These are phyloP conservation scores for Carex myosuroides DNA, from an alignment of 176 grass and related monocot genomes.

Conservation along the genomic window DNA sequence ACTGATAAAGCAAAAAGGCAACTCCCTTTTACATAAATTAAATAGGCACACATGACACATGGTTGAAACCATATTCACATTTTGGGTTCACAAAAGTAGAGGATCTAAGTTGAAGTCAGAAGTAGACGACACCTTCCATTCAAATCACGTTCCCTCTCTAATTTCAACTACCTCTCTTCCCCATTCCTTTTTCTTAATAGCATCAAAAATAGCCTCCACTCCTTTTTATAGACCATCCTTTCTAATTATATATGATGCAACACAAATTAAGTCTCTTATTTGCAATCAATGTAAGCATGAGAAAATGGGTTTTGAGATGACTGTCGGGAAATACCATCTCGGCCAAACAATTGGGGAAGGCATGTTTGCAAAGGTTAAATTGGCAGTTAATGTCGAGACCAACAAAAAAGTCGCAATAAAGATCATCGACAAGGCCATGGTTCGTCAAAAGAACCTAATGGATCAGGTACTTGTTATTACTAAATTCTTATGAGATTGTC, in stretches of 20 bases:
- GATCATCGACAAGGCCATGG: conserved; percentile 52
- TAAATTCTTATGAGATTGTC: neutral
- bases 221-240: neutral
- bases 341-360: conserved; percentile 62
- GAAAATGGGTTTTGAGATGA: conserved; percentile 31
- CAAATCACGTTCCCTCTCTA: conserved; percentile 31
- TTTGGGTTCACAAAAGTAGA: conserved; percentile 25
- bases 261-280: neutral
- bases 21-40: neutral
- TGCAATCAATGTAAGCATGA: neutral
- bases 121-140: conserved; percentile 33
- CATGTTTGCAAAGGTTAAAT: conserved; percentile 62
- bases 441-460: conserved; percentile 52
- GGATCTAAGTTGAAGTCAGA: neutral
- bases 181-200: neutral
- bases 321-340: conserved; percentile 48
- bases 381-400: conserved; percentile 39
- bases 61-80: neutral
- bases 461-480: conserved; percentile 32
- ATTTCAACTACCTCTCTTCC: conserved; percentile 33
- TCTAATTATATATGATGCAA: conserved; percentile 9
- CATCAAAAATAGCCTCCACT: neutral
- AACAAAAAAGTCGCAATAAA: conserved; percentile 43
- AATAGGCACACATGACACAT: neutral
- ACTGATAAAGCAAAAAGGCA: neutral